Percentiles rank a stretch among this genome's conserved stretches.
Conservation (phyloP, 164 flowering plant genomes). For the Taxillus chinensis region DNA sequence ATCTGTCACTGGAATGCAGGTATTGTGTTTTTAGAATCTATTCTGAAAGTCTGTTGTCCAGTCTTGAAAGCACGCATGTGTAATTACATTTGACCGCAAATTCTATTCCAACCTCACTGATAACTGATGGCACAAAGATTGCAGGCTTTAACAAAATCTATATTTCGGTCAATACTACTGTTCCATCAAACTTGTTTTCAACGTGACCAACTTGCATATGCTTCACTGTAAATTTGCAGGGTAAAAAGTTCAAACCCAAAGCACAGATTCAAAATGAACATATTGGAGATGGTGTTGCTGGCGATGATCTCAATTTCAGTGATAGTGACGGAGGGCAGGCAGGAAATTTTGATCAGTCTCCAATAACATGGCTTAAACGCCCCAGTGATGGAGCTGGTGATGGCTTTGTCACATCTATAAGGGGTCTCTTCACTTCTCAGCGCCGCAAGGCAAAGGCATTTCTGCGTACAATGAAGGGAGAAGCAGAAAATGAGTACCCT, state of each 20-base stretch:
- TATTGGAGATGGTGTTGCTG: constrained; percentile 39
- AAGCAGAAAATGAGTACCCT: constrained; percentile 60
- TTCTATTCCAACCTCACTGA: too few relatives aligned
- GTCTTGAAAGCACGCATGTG: too few relatives aligned
- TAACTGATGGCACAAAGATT: too few relatives aligned
- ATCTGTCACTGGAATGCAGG: constrained; percentile 99
- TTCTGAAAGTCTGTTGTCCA: too few relatives aligned
- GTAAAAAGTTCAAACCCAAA: constrained; percentile 94
- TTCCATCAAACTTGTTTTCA: too few relatives aligned
- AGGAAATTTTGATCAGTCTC: constrained; percentile 56
- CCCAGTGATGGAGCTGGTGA: constrained; percentile 93
- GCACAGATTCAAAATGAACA: constrained; percentile 52
- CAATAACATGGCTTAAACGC: constrained; percentile 54
- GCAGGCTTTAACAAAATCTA: too few relatives aligned
- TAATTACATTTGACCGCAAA: too few relatives aligned
- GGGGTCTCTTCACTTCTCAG: constrained; percentile 84
- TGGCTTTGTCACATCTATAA: constrained; percentile 91
- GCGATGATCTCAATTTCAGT: constrained; percentile 60
- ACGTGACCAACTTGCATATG: too few relatives aligned
- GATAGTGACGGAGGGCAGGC: constrained; percentile 73
- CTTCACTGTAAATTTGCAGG: too few relatives aligned
- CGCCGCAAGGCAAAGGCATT: constrained; percentile 90
- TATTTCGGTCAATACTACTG: too few relatives aligned
- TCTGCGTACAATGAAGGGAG: constrained; percentile 96
- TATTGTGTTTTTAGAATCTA: too few relatives aligned